Percentiles rank a stretch among this genome's conserved stretches.
phyloP scores from a whole-genome alignment of 23 red algal species.

The Gracilaria gracilis region DNA sequence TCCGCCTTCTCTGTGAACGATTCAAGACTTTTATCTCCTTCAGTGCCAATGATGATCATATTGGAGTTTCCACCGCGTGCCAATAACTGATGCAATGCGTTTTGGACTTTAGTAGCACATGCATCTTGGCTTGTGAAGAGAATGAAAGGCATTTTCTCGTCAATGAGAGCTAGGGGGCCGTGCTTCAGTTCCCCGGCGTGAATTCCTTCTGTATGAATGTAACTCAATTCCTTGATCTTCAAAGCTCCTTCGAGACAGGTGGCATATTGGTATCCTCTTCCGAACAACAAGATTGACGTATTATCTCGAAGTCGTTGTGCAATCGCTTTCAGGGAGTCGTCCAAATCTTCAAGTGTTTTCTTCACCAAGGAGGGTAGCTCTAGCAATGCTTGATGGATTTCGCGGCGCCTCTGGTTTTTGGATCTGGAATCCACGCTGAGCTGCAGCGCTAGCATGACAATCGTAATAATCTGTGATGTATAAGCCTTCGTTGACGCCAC shows the following conservation, averaged over 20 bases:
- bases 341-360: conserved; percentile 62
- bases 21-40: conserved; percentile 78
- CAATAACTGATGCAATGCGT: conserved; percentile 90
- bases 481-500: conserved; percentile 98
- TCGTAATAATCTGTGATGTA: conserved; percentile 95
- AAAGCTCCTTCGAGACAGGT: conserved; percentile 95
- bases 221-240: conserved; percentile 98
- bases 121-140: conserved; percentile 87
- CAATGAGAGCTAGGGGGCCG: conserved; percentile 93
- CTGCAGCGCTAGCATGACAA: conserved; percentile 91
- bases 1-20: conserved; percentile 52
- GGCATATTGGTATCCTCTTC: conserved; percentile 96
- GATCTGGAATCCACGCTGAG: conserved; percentile 80
- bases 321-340: conserved; percentile 59
- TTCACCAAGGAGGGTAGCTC: conserved; percentile 69
- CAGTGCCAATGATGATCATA: conserved; percentile 92
- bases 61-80: conserved; percentile 84
- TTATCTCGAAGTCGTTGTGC: conserved; percentile 64
- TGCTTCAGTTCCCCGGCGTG: conserved; percentile 98
- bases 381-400: conserved; percentile 83
- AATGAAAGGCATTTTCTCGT: conserved; percentile 97
- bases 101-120: conserved; percentile 82
- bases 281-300: conserved; percentile 86
- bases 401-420: conserved; percentile 74
- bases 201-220: conserved; percentile 99